Conservation (phyloP, 176 grass and related monocot species). For the Aegilops longissima region DNA sequence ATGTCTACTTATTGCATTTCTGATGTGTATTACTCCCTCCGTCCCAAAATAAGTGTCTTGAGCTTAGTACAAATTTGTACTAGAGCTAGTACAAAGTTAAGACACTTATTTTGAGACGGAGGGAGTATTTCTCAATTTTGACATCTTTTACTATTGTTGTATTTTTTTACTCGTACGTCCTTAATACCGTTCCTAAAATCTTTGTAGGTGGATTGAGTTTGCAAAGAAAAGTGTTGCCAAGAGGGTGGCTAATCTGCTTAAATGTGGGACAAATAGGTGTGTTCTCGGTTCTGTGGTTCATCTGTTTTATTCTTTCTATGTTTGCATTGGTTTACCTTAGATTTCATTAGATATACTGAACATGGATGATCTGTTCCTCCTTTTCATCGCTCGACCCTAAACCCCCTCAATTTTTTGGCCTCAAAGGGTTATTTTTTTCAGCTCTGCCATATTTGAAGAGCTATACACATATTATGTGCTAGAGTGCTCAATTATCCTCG, state of each 20-base stretch:
- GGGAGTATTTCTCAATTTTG: constrained; percentile 10
- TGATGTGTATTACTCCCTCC: neutral
- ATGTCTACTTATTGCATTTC: constrained; percentile 1
- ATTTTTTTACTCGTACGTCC: neutral
- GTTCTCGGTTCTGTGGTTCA: neutral
- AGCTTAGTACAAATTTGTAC: no score
- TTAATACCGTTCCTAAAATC: constrained; percentile 25
- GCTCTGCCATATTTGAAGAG: no score
- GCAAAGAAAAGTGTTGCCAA: constrained; percentile 82
- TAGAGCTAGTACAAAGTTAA: no score
- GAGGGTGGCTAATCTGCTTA: constrained; percentile 81
- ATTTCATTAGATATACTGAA: neutral
- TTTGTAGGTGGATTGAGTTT: constrained; percentile 92
- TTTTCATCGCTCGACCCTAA: neutral
- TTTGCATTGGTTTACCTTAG: neutral
- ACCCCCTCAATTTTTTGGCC: neutral
- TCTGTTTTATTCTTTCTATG: neutral
- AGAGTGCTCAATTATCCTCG: no score
- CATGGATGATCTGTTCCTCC: neutral
- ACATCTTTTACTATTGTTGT: neutral
- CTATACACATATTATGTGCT: no score
- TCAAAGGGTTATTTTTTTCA: neutral
- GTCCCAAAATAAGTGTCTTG: no score
- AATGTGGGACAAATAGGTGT: constrained; percentile 93
- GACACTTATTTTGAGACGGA: no score